Evolutionary conservation across 371 early-diverging fungal species (phyloP), one percentile per base, ranked within the genome.

Genomic region (Blakeslea trispora): DNA sequence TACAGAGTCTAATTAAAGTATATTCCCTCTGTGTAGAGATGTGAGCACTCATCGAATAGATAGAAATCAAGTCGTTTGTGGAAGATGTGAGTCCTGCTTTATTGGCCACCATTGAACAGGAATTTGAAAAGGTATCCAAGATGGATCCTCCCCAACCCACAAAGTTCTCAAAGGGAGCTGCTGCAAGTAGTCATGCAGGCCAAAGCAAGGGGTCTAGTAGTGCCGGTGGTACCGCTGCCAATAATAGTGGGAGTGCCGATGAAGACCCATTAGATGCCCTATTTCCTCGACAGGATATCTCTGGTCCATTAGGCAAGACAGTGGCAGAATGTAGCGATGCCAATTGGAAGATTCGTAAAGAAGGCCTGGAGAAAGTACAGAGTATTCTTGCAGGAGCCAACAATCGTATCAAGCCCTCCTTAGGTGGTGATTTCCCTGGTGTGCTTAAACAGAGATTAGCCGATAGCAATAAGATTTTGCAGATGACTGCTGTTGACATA

Each of bases 331-430:
- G 95, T 42, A 81, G 75, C 23, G 91, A 95, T 68, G 78, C 81
- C 47, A 89, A 93, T 46, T 98, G 98, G 98, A 96, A 95, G 67
- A 74, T 86, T n/a, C 88, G 98, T 37, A 96, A 97, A 67, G 96
- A 93, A 48, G 97, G 82, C 1, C 67, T 98, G 52, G 97, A 96
- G n/a, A 82, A 89, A 51, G 78, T 96, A 5, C 69, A 79, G 18
- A 73, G 64, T 5, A 84, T 94, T 32, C 62, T 97, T 31, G 82
- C 86, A 23, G 74, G 79, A 8, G 81, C 94, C 22, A 89, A 94
- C 68, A 91, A 91, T 51, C 81, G 93, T 24, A 88, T 97, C 37
- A 88, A 90, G 53, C 92, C 94, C 0, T 90, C 81, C 46, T 63
- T 91, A 13, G 88, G 89, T 65, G 77, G 82, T n/a, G 95, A 96